These are phyloP conservation scores for Gossypium sturtianum DNA, from an alignment of 345 rosid species.

Conservation along the genomic window DNA sequence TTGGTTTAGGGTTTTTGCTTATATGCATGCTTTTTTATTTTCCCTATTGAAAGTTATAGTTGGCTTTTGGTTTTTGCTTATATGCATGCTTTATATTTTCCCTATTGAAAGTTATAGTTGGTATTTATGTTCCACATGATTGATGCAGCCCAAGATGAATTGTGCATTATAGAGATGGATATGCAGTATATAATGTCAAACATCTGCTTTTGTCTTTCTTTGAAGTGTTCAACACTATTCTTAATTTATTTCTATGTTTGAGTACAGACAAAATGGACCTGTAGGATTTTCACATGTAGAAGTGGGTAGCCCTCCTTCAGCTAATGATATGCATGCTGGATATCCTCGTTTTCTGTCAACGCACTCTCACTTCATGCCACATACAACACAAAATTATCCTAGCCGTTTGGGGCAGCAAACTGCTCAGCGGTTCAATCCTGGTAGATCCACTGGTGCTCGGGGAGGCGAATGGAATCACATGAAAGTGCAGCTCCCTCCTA, in stretches of 20 bases:
- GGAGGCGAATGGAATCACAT: slow-evolving; percentile 64
- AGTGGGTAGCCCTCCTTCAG: slow-evolving; percentile 62
- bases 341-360: slow-evolving; percentile 51
- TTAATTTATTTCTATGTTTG: slow-evolving; percentile 13
- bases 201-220: background rate
- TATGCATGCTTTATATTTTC: background rate
- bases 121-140: background rate
- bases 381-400: slow-evolving; percentile 64
- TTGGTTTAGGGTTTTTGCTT: background rate
- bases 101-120: background rate
- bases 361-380: slow-evolving; percentile 49
- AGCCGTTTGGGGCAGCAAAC: slow-evolving; percentile 93
- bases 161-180: background rate
- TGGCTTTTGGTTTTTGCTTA: background rate
- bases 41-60: background rate
- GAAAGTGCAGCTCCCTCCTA: slow-evolving; percentile 65
- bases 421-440: slow-evolving; percentile 45
- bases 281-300: slow-evolving; percentile 51
- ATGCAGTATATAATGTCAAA: background rate
- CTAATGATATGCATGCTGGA: slow-evolving; percentile 58
- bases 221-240: background rate
- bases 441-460: slow-evolving; percentile 45
- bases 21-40: background rate
- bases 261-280: slow-evolving; percentile 60
- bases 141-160: background rate